Base-by-base conservation (phyloP, 108 stramenopile genomes). In the Nitzschia putrida region DNA sequence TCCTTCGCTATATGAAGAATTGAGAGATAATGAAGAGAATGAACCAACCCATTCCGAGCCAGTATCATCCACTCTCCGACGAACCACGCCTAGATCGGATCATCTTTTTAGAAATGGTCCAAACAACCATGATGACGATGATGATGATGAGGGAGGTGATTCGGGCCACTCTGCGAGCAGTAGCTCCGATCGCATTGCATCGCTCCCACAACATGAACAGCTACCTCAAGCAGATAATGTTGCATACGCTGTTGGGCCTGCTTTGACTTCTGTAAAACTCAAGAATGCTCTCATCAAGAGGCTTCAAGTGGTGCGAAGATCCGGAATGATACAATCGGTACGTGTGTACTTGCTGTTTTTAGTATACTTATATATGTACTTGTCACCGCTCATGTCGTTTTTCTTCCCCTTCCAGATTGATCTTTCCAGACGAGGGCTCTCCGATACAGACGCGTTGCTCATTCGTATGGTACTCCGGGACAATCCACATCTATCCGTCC, bases 401-500 rank as follows among this genome's bases (percentile, higher is more conserved):
- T 70, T 40, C 21, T 58, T 10, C 23, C 52, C 29, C 13, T 49
- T 24, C 34, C 41, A 88, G 90, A 85, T 91, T 42, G 83, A 91
- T 67, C 80, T 91, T 47, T 85, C 90, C 47, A 73, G 86, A 61
- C 66, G 88, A 63, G 85, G 83, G 41, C 72, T 91, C 12, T 56
- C 47, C 2, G 53, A 68, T 21, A 9, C 38, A 49, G 86, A 91
- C 58, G 87, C 86, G n/a, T 63, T 69, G 37, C 57, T 85, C 8
- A 69, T 92, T 43, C 55, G 77, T 26, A 55, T 61, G 10, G 80
- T 82, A 3, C 80, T 92, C 26, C 50, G 84, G 47, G 42, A 63
- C 39, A 89, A 87, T 64, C 84, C 83, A 10, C 79, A 77, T 63
- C 68, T 92, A 57, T 73, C 88, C 9, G 91, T 89, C 18, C 76